Base-by-base conservation (phyloP, 306 rosid genomes). In the Arachis hypogaea region DNA sequence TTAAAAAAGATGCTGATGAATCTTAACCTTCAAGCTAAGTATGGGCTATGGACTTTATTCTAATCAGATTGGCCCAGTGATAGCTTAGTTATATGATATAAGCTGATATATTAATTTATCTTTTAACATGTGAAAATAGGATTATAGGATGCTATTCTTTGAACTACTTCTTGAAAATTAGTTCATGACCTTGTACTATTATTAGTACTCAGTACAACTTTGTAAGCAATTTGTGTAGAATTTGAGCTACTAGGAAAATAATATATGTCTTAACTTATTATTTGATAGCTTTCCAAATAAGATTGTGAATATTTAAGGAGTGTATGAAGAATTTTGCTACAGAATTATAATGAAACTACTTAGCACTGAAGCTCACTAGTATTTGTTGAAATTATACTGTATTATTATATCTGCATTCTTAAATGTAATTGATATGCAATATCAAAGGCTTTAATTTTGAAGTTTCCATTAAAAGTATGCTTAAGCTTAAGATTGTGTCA, bases 101-200 rank as follows among this genome's bases (percentile, higher is more conserved):
- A 42, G 45, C 55, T 60, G 55, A 14, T 67, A 60, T 28, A 29
- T 12, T 55, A 78, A 16, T 71, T 44, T 36, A 71, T 57, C 54
- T 47, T 41, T 42, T 36, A 61, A 22, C 9, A 11, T 49, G 40
- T 22, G 28, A 28, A 30, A 7, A 6, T 46, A 12, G 18, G 40
- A 9, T 45, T 33, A 43, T 44, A 62, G 43, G 52, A 43, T 42
- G 50, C 43, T 5, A 55, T 42, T 16, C 11, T 3, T 0, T 66
- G 69, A 73, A 11, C 12, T 9, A 9, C 60, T 4, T 60, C 40
- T 40, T 29, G 47, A 66, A 22, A 59, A 9, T 58, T 6, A 41
- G 43, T 3, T 4, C 43, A 6, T 0, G 43, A 6, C 43, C 43
- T 3, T 41, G 43, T 41, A 6, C 43, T n/a, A 7, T 12, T 51